Evolutionary conservation across 129 eudicot species (phyloP), one percentile per base, ranked within the genome.

Genomic region (Solidago caesia): DNA sequence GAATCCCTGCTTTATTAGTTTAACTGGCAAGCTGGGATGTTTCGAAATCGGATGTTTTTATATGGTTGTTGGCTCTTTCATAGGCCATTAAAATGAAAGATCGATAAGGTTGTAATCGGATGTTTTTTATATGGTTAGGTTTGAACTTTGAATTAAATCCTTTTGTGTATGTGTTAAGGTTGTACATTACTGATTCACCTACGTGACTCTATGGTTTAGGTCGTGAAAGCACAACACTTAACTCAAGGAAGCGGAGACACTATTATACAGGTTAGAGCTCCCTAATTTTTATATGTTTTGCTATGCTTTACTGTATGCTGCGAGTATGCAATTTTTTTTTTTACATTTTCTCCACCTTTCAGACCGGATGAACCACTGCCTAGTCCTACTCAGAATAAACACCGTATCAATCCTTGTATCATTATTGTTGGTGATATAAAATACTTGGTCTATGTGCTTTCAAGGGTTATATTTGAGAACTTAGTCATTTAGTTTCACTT

Each of bases 211-310:
- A 4, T 79, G 68, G 33, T 60, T 44, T 72, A 94, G 99, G 96
- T 94, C 27, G 76, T 94, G 48, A 94, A 91, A 84, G 91, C 93
- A 47, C 89, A 86, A 10, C 99, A 94, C 49, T 77, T 91, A 0
- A 84, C 87, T 26, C 99, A 89, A 75, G 99, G 99, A 80, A 86
- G 97, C 79, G 96, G 96, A 79, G 97, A 93, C 11, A 93, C 99
- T 59, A 78, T 86, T 44, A 91, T 94, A 78, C 99, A 94, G 96
- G 98, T 92, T 63, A 69, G 70, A 29, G 10, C 75, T 48, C 62
- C 45, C 39, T 29, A 29, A 29, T 2, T 55, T 56, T 39, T 76
- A 12, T 13, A 41, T 67, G 11, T 56, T 25, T 67, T 76, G 14
- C 66, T 75, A 44, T 66, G 29, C 39, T 29, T 29, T 29, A 29